A percentile compares a stretch with the other conserved stretches of the same genome.
Conservation (phyloP, 148 eudicot genomes). For the Arbutus unedo region DNA sequence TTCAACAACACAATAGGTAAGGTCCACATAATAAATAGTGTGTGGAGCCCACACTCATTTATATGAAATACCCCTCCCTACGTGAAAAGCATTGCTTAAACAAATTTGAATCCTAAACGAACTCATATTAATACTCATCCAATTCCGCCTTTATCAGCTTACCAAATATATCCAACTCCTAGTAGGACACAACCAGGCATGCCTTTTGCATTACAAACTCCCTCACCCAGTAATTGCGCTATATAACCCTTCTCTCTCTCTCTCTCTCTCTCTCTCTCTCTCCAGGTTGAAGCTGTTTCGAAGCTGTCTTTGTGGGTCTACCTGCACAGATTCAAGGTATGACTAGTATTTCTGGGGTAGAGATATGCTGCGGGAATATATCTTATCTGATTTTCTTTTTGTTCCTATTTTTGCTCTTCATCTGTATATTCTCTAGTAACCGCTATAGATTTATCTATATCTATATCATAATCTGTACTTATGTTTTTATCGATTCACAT, state of each 20-base stretch:
- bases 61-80: no score
- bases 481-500: no score
- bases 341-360: neutral
- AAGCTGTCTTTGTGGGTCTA: neutral
- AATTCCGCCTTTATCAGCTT: neutral
- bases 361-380: neutral
- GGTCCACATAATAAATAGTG: no score
- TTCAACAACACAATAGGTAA: no score
- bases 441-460: neutral
- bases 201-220: neutral
- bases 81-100: neutral
- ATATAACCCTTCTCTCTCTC: neutral
- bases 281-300: neutral
- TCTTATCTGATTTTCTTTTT: neutral
- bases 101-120: neutral
- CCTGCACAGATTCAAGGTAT: neutral
- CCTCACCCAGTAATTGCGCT: neutral
- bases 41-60: no score
- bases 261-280: neutral
- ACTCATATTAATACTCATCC: neutral
- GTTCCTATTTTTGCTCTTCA: neutral
- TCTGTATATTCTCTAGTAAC: neutral
- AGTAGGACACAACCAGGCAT: slow-evolving; percentile 2
- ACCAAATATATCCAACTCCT: neutral
- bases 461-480: no score